Evolutionary conservation across 2,329 filamentous ascomycete species (phyloP).

Genomic region (Colletotrichum sp.): DNA sequence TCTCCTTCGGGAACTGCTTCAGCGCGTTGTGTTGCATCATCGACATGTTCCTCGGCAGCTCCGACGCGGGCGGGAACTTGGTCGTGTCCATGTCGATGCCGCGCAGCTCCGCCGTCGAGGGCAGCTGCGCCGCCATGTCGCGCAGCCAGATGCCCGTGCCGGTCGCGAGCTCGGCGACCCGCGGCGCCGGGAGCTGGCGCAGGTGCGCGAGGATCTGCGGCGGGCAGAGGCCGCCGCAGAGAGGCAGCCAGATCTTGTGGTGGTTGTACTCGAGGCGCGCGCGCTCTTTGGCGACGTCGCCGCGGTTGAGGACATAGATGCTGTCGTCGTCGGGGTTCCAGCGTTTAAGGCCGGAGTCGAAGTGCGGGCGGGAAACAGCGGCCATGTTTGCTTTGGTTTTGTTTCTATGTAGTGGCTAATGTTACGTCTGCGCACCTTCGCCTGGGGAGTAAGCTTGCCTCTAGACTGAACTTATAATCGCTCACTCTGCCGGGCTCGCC

Average conservation of each 20-base stretch:
- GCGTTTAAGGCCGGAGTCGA: background rate
- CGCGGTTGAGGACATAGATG: background rate
- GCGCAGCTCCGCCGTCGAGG: constrained; percentile 4
- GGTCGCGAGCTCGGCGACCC: constrained; percentile 21
- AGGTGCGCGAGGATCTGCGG: background rate
- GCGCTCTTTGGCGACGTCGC: background rate
- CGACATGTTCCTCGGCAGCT: constrained; percentile 14
- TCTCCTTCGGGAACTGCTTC: constrained; percentile 14
- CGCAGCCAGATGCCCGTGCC: constrained; percentile 27
- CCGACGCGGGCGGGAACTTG: constrained; percentile 18
- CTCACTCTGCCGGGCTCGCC: background rate
- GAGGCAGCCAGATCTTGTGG: background rate
- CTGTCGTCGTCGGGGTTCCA: background rate
- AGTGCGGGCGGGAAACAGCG: background rate
- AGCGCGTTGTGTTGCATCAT: constrained; percentile 9
- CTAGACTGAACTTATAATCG: background rate
- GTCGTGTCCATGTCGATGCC: constrained; percentile 24
- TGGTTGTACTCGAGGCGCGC: constrained; percentile 9
- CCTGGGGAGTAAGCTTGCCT: background rate
- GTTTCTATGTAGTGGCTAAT: background rate
- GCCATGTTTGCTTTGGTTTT: background rate
- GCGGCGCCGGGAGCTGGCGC: background rate
- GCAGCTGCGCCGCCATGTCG: constrained; percentile 19
- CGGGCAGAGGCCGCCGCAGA: constrained; percentile 1
- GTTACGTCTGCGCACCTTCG: background rate